Base-by-base conservation (phyloP, 1,139 yeast species). In the Candida sojae region DNA sequence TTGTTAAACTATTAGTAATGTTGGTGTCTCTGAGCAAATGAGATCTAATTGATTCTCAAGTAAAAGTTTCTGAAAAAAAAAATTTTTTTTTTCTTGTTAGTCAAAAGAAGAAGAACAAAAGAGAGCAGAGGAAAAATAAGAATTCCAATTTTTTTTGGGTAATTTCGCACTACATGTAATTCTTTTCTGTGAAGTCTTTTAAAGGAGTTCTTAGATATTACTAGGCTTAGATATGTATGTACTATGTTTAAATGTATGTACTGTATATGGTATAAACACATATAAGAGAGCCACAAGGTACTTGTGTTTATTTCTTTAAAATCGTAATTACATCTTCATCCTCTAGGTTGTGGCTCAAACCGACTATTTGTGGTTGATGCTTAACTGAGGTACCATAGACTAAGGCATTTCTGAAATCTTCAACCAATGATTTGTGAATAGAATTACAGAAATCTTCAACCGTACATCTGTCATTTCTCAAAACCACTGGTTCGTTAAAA, bases 311-410 rank as follows among this genome's bases (percentile, higher is more conserved):
- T 61, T 88, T 90, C 75, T 91, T 92, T 71, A 92, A 79, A 60
- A 93, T 90, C 30, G 99, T 92, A 47, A 93, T 96, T 32, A 95
- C 99, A 71, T 93, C 99, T 70, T 93, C 99, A 68, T 93, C 99
- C 68, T 86, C 87, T 57, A 93, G 75, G 8, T 66, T 75, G 70
- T 95, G 99, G 45, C 78, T 69, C 57, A 93, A 77, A 39, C 99
- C 99, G 42, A 92, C 98, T 57, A 84, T 82, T 71, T 93, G 99
- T n/a, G 98, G 98, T 69, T 92, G 97, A 68, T 93, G 99, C 73
- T 93, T 93, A 46, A 92, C 98, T 61, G 96, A 86, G 17, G 89
- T 80, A 39, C 98, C 98, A 63, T 77, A 92, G 1, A 93, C 98
- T 55, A 90, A 79, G 1, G 98, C 98, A 60, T 83, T 87, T 70